Evolutionary conservation across 768 basidiomycete genomes (phyloP).

Genomic region (Hygrophorus pudorinus): DNA sequence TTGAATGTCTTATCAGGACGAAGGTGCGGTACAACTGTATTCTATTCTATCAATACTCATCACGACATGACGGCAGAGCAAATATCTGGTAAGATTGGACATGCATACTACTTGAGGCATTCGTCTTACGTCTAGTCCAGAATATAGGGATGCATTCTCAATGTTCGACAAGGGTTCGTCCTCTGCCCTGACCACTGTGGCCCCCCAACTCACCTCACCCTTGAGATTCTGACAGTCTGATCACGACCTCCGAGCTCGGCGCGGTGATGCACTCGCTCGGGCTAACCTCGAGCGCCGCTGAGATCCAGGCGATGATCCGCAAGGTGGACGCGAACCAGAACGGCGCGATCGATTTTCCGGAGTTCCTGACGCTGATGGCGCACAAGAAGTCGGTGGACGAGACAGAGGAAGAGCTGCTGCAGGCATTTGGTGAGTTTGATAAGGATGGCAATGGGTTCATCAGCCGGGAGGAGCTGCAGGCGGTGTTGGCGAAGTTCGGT

Average conservation of each 20-base stretch:
- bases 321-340: conserved; percentile 34
- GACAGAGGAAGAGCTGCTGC: conserved; percentile 35
- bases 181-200: conserved; percentile 59
- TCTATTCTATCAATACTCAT: not conserved
- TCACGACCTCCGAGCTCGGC: conserved; percentile 38
- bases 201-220: conserved; percentile 40
- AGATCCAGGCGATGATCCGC: conserved; percentile 41
- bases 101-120: not conserved
- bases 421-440: conserved; percentile 66
- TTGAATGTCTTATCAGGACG: not conserved
- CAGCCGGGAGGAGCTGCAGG: conserved; percentile 73
- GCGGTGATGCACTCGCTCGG: conserved; percentile 41
- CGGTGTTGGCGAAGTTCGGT: conserved; percentile 91
- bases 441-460: conserved; percentile 93
- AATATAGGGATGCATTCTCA: conserved; percentile 84
- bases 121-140: conserved; percentile 19
- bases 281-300: conserved; percentile 36
- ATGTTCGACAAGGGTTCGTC: conserved; percentile 69
- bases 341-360: conserved; percentile 37
- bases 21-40: not conserved
- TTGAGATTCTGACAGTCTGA: conserved; percentile 38
- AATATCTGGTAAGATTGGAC: conserved; percentile 4
- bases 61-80: conserved; percentile 3
- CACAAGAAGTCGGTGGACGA: conserved; percentile 27
- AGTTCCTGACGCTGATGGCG: conserved; percentile 38